Percentiles rank a stretch among this genome's conserved stretches.
Conservation (phyloP, 805 yeast species). For the Candida arabinofermentans region DNA sequence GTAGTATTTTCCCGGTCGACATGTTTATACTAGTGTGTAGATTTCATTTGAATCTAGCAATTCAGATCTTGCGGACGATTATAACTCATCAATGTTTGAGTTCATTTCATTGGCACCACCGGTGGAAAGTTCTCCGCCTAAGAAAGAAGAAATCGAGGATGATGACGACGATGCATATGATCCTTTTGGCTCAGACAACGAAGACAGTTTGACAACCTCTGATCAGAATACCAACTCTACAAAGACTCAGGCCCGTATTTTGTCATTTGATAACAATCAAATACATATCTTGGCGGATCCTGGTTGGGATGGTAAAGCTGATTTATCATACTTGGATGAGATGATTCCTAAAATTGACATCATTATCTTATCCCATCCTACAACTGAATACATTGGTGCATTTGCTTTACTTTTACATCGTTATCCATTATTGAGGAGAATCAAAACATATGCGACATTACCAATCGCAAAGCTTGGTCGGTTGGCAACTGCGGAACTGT, state of each 20-base stretch:
- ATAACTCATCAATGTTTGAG: conserved; percentile 26
- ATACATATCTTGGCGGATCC: conserved; percentile 65
- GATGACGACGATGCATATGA: conserved; percentile 10
- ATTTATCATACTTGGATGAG: conserved; percentile 38
- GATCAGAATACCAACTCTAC: conserved; percentile 4
- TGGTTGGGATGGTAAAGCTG: conserved; percentile 60
- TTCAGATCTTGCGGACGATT: too few relatives aligned
- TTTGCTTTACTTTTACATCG: conserved; percentile 60
- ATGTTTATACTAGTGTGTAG: too few relatives aligned
- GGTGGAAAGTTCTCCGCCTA: not conserved
- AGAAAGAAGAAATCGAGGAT: conserved; percentile 10
- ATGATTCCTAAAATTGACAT: conserved; percentile 53
- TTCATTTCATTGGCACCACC: conserved; percentile 20
- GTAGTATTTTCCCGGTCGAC: too few relatives aligned
- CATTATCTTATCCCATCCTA: conserved; percentile 82
- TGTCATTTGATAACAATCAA: conserved; percentile 49
- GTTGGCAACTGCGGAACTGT: conserved; percentile 78
- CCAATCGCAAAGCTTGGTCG: conserved; percentile 88
- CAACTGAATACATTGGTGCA: conserved; percentile 76
- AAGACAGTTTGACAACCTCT: not conserved
- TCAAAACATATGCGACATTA: conserved; percentile 83
- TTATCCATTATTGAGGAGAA: conserved; percentile 54
- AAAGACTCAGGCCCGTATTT: conserved; percentile 32
- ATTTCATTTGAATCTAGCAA: too few relatives aligned
- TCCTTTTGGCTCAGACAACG: conserved; percentile 1